Base-by-base conservation (phyloP, 2,329 filamentous ascomycete species). In the Stagonosporopsis rhizophila region DNA sequence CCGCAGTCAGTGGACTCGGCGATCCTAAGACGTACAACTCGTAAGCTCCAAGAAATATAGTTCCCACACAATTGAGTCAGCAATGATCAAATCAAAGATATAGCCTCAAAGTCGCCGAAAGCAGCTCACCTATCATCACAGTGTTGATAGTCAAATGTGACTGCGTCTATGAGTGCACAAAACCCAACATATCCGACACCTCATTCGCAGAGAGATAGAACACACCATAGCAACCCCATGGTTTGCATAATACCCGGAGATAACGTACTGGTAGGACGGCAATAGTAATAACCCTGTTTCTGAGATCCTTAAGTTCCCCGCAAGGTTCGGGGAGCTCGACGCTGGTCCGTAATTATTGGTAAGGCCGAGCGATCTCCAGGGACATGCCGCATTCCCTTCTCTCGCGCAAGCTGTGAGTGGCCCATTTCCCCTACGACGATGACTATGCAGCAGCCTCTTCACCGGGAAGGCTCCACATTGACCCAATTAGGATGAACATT, bases 331-430 rank as follows among this genome's bases (percentile, higher is more conserved):
- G 44, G 32, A 49, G 51, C 44, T 52, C 12, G 11, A 40, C 20
- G 34, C 25, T 41, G 12, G 34, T 56, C 41, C 46, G 34, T n/a
- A n/a, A 44, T 6, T 25, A 4, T 32, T n/a, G 30, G 14, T 20
- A 41, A 25, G 11, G 12, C 45, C 46, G 52, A 45, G 12, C n/a
- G 37, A 56, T 38, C 47, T 47, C 53, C 42, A 52, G 42, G 53
- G 27, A 44, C 47, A 8, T 47, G 46, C 46, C 37, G 22, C 17
- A 28, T 32, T 27, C 27, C 25, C 14, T 14, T 38, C 23, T 19
- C 12, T 40, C 28, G 27, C 30, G 22, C 34, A 44, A 37, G 27
- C 19, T 37, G 14, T 20, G 32, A 15, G 23, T 27, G 20, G n/a
- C 19, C 45, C 41, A 51, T 32, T 35, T 23, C 46, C 28, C 15